Base-by-base conservation (phyloP, 257 asterid species). In the Capsicum pubescens region DNA sequence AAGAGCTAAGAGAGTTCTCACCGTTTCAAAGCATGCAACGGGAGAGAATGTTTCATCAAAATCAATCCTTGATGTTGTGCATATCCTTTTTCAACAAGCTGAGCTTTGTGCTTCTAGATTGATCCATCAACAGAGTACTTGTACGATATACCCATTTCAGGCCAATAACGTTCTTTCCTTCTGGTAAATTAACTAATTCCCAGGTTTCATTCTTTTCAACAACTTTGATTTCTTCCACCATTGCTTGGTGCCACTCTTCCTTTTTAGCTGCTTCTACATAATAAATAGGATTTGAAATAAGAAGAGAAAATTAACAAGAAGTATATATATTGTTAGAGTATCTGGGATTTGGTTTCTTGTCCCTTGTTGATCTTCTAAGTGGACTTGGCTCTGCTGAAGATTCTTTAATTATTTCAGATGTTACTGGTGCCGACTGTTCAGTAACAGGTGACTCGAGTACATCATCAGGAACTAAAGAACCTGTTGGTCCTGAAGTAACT, bases 41-140 rank as follows among this genome's bases (percentile, higher is more conserved):
- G 21, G 70, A 63, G 83, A 79, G 16, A 79, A 32, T 6, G 46
- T 56, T 12, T 32, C 21, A 11, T 79, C 19, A 55, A 52, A 79
- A 79, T 79, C 50, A 19, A 54, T 26, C 5, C 82, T 3, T 48
- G 50, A 61, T 19, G 60, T 2, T 52, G 56, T 52, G 46, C 64
- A 44, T 26, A 66, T 21, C 32, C 80, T 64, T 64, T 82, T 12
- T 9, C 55, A 16, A 82, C 67, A 0, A 82, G 68, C 26, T 69
- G 14, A 8, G 79, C 80, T 35, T 82, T 66, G 32, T 32, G 19
- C 67, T 66, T 67, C 8, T 21, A 11, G 11, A 80, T 35, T 7
- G 32, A 57, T 83, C 81, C 70, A 83, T 83, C 81, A 11, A 58
- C 58, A n/a, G 39, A 9, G 15, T 52, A 54, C 21, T 83, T 52